Percentiles rank a stretch among this genome's conserved stretches.
Evolutionary conservation across 306 rosid species (phyloP).

Genomic region (Calophaca sinica): DNA sequence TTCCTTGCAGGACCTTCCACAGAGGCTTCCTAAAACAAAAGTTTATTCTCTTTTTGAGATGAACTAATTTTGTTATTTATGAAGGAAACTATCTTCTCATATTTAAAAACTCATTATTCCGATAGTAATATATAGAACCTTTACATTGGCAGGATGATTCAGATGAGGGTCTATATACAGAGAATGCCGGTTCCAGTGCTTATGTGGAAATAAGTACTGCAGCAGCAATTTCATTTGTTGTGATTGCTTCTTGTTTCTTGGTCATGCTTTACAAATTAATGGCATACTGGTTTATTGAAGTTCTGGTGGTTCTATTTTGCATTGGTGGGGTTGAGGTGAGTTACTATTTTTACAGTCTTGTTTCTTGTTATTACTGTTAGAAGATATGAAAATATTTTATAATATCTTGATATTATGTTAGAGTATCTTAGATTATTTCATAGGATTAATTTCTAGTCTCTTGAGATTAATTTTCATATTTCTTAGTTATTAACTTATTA

Average conservation of each 20-base stretch:
- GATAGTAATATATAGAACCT: slow-evolving; percentile 26
- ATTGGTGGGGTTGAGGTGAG: slow-evolving; percentile 95
- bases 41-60: slow-evolving; percentile 18
- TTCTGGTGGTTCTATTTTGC: slow-evolving; percentile 87
- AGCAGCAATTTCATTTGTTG: slow-evolving; percentile 80
- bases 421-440: neutral
- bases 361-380: slow-evolving; percentile 23
- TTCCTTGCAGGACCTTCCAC: slow-evolving; percentile 4
- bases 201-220: slow-evolving; percentile 83
- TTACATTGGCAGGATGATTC: slow-evolving; percentile 76
- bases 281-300: slow-evolving; percentile 85
- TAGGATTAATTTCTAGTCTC: neutral
- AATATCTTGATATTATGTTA: neutral
- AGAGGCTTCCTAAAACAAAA: neutral
- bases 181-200: slow-evolving; percentile 66
- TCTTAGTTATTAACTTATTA: neutral
- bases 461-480: neutral
- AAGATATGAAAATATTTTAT: neutral
- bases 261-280: slow-evolving; percentile 88
- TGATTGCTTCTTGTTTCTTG: slow-evolving; percentile 91
- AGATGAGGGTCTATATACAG: slow-evolving; percentile 57
- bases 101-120: slow-evolving; percentile 16
- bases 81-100: slow-evolving; percentile 37
- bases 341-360: slow-evolving; percentile 36
- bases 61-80: slow-evolving; percentile 10